These are phyloP conservation scores for Dryas integrifolia DNA, from an alignment of 331 rosid species.

Conservation along the genomic window DNA sequence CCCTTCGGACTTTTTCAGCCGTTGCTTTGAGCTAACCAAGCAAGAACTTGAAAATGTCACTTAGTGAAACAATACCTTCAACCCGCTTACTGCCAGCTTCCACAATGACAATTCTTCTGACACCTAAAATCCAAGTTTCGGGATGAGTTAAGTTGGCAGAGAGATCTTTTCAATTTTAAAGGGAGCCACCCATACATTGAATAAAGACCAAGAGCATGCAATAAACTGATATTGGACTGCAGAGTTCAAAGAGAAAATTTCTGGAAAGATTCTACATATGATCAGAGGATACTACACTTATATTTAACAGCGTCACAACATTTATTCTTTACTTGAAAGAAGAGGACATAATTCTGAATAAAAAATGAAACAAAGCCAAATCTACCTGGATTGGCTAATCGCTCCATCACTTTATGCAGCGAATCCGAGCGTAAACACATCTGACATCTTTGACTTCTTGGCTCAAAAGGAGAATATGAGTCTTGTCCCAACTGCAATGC, in stretches of 20 bases:
- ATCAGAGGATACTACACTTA: neutral
- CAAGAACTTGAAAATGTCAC: conserved; percentile 85
- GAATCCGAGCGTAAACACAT: conserved; percentile 93
- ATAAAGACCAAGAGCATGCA: neutral
- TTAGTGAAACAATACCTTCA: conserved; percentile 81
- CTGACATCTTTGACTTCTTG: conserved; percentile 85
- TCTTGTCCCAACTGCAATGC: conserved; percentile 96
- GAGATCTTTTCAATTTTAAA: conserved; percentile 2
- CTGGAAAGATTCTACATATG: neutral
- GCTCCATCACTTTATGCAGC: conserved; percentile 95
- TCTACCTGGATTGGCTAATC: conserved; percentile 78
- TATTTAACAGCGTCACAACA: neutral
- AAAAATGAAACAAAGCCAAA: neutral
- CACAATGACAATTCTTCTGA: conserved; percentile 83
- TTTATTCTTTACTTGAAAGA: neutral
- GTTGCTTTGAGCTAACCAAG: conserved; percentile 50
- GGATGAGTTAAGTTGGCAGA: neutral
- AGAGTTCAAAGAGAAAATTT: neutral
- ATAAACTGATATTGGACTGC: neutral
- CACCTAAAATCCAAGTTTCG: conserved; percentile 51
- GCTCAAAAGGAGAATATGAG: conserved; percentile 51
- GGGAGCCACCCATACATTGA: conserved; percentile 5
- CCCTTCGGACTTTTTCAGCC: conserved; percentile 32
- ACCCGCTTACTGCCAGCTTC: conserved; percentile 99
- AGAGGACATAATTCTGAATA: neutral